Percentiles rank a stretch among this genome's conserved stretches.
Evolutionary conservation across 768 basidiomycete genomes (phyloP).

Genomic region (Termitomyces sp.): DNA sequence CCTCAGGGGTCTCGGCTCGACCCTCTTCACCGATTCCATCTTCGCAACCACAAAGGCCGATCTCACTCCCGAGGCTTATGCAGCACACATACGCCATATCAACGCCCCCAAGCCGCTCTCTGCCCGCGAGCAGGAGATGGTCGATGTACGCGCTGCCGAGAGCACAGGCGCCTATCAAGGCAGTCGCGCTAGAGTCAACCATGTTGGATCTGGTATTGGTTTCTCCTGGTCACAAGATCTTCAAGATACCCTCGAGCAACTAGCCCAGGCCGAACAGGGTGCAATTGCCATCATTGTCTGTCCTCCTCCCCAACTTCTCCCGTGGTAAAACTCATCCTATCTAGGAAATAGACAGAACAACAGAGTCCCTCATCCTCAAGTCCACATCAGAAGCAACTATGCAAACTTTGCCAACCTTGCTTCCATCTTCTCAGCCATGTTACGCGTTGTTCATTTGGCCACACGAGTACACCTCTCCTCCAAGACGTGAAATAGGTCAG

Average conservation of each 20-base stretch:
- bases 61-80: conserved; percentile 63
- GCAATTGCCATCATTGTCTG: conserved; percentile 62
- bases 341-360: conserved; percentile 62
- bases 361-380: conserved; percentile 51
- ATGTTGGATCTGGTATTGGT: conserved; percentile 55
- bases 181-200: conserved; percentile 47
- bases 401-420: conserved; percentile 35
- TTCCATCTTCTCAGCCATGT: conserved; percentile 58
- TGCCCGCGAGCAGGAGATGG: conserved; percentile 76
- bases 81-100: conserved; percentile 63
- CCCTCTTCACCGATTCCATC: conserved; percentile 65
- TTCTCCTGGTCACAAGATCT: conserved; percentile 65
- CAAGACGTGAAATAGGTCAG: conserved; percentile 58
- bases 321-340: neutral
- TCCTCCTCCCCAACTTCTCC: neutral
- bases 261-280: conserved; percentile 43
- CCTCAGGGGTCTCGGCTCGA: conserved; percentile 68
- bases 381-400: conserved; percentile 33
- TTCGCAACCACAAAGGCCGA: conserved; percentile 74
- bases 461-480: conserved; percentile 30
- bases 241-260: conserved; percentile 54
- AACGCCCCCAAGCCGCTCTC: conserved; percentile 80
- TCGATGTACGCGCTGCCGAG: conserved; percentile 72
- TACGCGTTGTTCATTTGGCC: conserved; percentile 70
- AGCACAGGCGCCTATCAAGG: conserved; percentile 49